A percentile compares a stretch with the other conserved stretches of the same genome.
These are phyloP conservation scores for Cyphellophora europaea DNA, from an alignment of 2,329 filamentous ascomycete species.

Conservation along the genomic window DNA sequence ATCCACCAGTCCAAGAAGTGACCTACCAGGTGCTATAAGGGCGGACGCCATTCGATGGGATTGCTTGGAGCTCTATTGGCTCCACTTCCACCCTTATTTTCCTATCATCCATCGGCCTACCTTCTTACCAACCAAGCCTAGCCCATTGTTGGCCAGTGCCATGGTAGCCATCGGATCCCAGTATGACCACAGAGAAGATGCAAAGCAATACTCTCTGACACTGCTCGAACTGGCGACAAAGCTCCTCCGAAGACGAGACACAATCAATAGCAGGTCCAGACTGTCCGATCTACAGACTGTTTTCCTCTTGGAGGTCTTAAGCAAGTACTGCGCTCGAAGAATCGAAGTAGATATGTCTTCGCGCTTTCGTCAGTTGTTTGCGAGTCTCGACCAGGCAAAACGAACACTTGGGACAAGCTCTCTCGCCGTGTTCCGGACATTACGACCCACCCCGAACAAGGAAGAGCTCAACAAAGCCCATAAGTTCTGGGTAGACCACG, in stretches of 20 bases:
- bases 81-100: constrained; percentile 26
- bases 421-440: constrained; percentile 21
- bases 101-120: constrained; percentile 26
- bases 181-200: constrained; percentile 24
- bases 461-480: constrained; percentile 22
- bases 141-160: constrained; percentile 23
- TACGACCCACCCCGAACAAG: constrained; percentile 16
- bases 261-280: constrained; percentile 24
- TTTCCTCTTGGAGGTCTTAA: constrained; percentile 26
- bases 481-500: constrained; percentile 27
- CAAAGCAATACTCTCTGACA: constrained; percentile 24
- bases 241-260: constrained; percentile 21
- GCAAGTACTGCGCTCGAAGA: constrained; percentile 23
- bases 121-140: constrained; percentile 23
- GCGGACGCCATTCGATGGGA: constrained; percentile 26
- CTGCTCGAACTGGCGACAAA: constrained; percentile 25
- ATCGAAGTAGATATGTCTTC: constrained; percentile 25
- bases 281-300: constrained; percentile 26
- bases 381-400: constrained; percentile 23
- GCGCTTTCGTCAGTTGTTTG: constrained; percentile 24
- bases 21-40: constrained; percentile 19
- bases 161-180: constrained; percentile 29
- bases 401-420: constrained; percentile 23
- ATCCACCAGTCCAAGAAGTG: constrained; percentile 24
- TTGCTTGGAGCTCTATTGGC: constrained; percentile 27